These are phyloP conservation scores for Septoria petroselini DNA, from an alignment of 2,329 filamentous ascomycete genomes.

Conservation along the genomic window DNA sequence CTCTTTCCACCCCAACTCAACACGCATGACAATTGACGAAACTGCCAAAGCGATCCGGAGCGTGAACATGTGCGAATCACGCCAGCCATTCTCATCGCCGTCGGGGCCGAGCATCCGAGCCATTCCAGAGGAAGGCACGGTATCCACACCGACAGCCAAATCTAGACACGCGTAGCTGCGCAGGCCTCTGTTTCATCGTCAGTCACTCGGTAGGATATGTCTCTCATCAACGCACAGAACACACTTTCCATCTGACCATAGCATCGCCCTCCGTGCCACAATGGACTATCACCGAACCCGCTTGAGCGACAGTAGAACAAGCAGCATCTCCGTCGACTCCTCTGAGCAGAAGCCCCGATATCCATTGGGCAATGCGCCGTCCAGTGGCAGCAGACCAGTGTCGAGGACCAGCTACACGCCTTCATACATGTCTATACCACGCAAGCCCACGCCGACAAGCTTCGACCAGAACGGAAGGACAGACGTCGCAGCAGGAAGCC, in stretches of 20 bases:
- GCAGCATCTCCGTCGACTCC: slow-evolving; percentile 5
- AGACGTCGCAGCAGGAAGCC: background rate
- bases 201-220: background rate
- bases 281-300: slow-evolving; percentile 6
- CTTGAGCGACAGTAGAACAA: slow-evolving; percentile 5
- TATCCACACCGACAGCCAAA: slow-evolving; percentile 4
- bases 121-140: slow-evolving; percentile 7
- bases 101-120: slow-evolving; percentile 7
- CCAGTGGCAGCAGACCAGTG: slow-evolving; percentile 8
- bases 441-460: slow-evolving; percentile 4
- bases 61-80: background rate
- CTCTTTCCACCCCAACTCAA: no score
- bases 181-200: slow-evolving; percentile 3
- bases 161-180: background rate
- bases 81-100: slow-evolving; percentile 1
- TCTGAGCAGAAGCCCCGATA: slow-evolving; percentile 10
- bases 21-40: no score
- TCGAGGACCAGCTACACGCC: slow-evolving; percentile 17
- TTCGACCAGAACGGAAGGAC: slow-evolving; percentile 3
- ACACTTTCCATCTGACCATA: background rate
- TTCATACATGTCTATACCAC: slow-evolving; percentile 14
- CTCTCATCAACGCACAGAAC: background rate
- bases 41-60: no score
- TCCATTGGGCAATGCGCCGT: slow-evolving; percentile 11
- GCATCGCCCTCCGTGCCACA: background rate